Conservation (phyloP, 2,329 filamentous ascomycete genomes). For the Phialemoniopsis sp. region DNA sequence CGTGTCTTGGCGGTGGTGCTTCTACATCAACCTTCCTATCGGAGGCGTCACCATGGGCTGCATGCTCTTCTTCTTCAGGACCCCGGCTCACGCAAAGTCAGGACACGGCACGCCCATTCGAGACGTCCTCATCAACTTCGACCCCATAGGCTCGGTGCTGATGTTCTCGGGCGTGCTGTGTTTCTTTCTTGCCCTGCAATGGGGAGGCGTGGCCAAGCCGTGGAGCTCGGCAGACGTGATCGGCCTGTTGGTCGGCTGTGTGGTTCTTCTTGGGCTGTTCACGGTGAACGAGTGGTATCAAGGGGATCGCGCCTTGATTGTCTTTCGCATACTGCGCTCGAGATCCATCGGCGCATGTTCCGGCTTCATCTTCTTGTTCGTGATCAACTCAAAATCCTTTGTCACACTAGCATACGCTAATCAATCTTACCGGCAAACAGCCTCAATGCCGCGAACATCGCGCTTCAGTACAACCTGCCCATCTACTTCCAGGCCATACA, state of each 20-base stretch:
- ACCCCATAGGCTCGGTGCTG: constrained; percentile 34
- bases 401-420: too few species aligned
- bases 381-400: too few species aligned
- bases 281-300: too few species aligned
- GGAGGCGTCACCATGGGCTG: constrained; percentile 6
- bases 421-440: too few species aligned
- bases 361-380: too few species aligned
- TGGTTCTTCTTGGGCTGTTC: constrained; percentile 17
- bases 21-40: constrained; percentile 12
- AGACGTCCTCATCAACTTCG: constrained; percentile 28
- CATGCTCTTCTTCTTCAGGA: constrained; percentile 10
- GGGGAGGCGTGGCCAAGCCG: constrained; percentile 29
- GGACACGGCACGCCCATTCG: too few species aligned
- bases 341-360: too few species aligned
- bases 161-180: constrained; percentile 33
- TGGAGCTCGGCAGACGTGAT: constrained; percentile 34
- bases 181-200: constrained; percentile 40
- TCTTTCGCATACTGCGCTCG: too few species aligned
- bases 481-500: constrained; percentile 7
- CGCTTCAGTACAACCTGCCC: constrained; percentile 4
- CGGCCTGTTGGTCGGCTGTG: constrained; percentile 34
- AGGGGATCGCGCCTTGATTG: too few species aligned
- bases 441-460: constrained; percentile 2
- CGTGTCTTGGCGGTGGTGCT: constrained; percentile 27
- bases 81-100: too few species aligned